Percentiles rank a stretch among this genome's conserved stretches.
Conservation (phyloP, 2,329 filamentous ascomycete species). For the Arthrobotrys iridis region DNA sequence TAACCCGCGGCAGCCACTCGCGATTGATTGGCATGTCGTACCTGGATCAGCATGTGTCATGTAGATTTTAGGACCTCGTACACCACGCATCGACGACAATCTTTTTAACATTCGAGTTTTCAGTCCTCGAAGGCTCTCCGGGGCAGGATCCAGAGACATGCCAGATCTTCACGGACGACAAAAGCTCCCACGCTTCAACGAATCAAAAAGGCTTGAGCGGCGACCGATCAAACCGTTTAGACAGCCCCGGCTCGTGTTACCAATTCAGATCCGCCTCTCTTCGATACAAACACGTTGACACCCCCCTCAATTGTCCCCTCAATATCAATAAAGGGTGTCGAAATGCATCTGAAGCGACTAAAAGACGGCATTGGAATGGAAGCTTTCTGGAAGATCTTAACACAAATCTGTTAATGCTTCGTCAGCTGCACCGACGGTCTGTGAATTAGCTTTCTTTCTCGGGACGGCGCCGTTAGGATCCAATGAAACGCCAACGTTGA, state of each 20-base stretch:
- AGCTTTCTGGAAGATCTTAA: conserved; percentile 55
- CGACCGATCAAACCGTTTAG: conserved; percentile 31
- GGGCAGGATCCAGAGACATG: background rate
- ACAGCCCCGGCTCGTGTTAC: background rate
- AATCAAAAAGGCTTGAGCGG: conserved; percentile 24
- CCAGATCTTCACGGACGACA: conserved; percentile 26
- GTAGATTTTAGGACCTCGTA: conserved; percentile 24
- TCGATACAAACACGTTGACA: no score
- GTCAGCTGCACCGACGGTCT: conserved; percentile 19
- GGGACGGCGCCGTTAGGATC: conserved; percentile 17
- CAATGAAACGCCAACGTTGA: conserved; percentile 45
- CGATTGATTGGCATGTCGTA: conserved; percentile 45
- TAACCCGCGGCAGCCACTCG: conserved; percentile 7
- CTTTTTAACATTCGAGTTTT: conserved; percentile 23
- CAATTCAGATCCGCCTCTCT: conserved; percentile 29
- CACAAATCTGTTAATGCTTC: conserved; percentile 25
- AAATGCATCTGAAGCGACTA: conserved; percentile 12
- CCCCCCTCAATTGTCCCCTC: conserved; percentile 10
- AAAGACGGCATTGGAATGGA: conserved; percentile 50
- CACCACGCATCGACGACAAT: conserved; percentile 15
- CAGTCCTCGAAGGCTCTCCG: background rate
- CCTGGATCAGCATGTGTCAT: conserved; percentile 50
- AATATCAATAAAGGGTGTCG: conserved; percentile 5
- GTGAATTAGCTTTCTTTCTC: conserved; percentile 2
- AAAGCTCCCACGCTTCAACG: conserved; percentile 22